phyloP scores from a whole-genome alignment of 257 asterid species.

The Solanum bukasovii region DNA sequence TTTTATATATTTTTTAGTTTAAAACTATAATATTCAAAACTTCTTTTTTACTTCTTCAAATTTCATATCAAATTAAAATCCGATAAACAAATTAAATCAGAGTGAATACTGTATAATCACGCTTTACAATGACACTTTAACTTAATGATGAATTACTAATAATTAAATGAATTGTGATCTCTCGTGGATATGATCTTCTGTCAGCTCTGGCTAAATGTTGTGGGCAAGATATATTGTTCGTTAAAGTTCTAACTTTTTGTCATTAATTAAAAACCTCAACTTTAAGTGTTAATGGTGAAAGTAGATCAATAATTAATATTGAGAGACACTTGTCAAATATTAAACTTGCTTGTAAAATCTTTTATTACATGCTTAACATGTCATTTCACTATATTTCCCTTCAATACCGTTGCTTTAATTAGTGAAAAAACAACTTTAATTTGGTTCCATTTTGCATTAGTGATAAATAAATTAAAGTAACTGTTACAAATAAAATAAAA shows the following conservation, averaged over 20 bases:
- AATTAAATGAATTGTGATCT: neutral
- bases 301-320: neutral
- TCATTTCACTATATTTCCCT: neutral
- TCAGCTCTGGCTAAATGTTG: neutral
- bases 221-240: neutral
- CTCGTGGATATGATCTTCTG: neutral
- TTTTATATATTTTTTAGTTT: fast-evolving
- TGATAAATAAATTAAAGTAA: neutral
- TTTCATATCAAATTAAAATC: fast-evolving
- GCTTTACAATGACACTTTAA: neutral
- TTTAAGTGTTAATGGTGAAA: neutral
- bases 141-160: neutral
- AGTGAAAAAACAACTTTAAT: neutral
- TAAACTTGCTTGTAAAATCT: neutral
- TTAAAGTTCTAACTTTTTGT: neutral
- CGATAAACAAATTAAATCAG: neutral
- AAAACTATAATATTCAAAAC: neutral
- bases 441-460: neutral
- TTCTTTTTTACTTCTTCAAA: fast-evolving
- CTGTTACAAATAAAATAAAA: neutral
- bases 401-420: neutral
- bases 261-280: neutral
- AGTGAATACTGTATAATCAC: neutral
- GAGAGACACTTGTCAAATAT: neutral
- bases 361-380: neutral